These are phyloP conservation scores for Lichtheimia ramosa DNA, from an alignment of 371 early-diverging fungal species.

Conservation along the genomic window DNA sequence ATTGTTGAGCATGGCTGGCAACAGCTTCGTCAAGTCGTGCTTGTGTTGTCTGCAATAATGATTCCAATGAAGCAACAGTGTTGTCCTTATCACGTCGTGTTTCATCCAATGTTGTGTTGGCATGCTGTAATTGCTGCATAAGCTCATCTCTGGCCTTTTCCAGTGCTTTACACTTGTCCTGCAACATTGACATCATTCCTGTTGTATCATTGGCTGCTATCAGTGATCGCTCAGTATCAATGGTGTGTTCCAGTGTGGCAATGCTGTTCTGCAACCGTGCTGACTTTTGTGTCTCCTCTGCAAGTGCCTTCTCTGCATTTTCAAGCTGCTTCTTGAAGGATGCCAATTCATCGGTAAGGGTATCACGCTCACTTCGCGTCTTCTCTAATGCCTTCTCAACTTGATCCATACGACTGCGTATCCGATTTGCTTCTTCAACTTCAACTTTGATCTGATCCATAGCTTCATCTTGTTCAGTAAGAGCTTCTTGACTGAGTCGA, in stretches of 20 bases:
- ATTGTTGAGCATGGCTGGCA: constrained; percentile 13
- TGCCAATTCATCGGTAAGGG: neutral
- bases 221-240: constrained; percentile 25
- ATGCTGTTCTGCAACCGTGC: constrained; percentile 25
- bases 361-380: neutral
- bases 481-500: neutral
- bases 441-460: neutral
- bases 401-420: neutral
- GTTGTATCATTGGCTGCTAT: constrained; percentile 20
- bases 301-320: constrained; percentile 12
- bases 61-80: constrained; percentile 11
- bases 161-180: constrained; percentile 15
- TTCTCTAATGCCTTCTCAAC: neutral
- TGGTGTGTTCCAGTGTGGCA: constrained; percentile 23
- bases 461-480: neutral
- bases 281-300: constrained; percentile 16
- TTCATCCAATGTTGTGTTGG: constrained; percentile 7
- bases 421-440: neutral
- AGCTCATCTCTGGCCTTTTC: constrained; percentile 9
- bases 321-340: constrained; percentile 5
- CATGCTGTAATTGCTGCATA: constrained; percentile 7
- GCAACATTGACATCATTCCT: constrained; percentile 28
- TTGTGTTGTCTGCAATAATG: constrained; percentile 11
- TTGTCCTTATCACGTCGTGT: constrained; percentile 5
- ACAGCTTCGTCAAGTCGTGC: constrained; percentile 18